These are phyloP conservation scores for Bremia lactucae DNA, from an alignment of 352 stramenopile species.

Conservation along the genomic window DNA sequence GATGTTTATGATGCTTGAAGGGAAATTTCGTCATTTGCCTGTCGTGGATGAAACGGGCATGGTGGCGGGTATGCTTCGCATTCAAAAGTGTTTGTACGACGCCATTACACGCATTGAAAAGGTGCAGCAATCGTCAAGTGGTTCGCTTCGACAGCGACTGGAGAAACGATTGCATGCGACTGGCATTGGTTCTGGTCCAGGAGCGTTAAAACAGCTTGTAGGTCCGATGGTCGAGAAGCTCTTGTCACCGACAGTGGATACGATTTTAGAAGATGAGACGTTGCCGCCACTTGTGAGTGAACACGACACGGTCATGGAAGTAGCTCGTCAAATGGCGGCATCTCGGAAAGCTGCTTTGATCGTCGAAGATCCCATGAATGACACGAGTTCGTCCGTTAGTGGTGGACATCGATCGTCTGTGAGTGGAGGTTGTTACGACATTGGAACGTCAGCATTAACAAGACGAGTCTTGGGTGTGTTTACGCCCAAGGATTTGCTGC, in stretches of 20 bases:
- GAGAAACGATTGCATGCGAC: slow-evolving; percentile 69
- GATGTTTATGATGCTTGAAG: slow-evolving; percentile 87
- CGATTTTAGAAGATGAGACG: slow-evolving; percentile 68
- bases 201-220: slow-evolving; percentile 59
- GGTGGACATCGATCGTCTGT: slow-evolving; percentile 26
- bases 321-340: slow-evolving; percentile 77
- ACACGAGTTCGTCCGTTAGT: slow-evolving; percentile 27
- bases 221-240: slow-evolving; percentile 81
- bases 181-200: slow-evolving; percentile 48
- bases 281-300: slow-evolving; percentile 67
- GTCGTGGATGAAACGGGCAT: slow-evolving; percentile 86
- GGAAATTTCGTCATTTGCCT: slow-evolving; percentile 93
- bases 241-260: slow-evolving; percentile 71
- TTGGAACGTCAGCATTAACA: slow-evolving; percentile 28
- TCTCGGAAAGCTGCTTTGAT: slow-evolving; percentile 74
- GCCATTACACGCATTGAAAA: slow-evolving; percentile 95
- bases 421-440: slow-evolving; percentile 27
- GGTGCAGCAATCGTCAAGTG: slow-evolving; percentile 64
- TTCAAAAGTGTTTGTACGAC: slow-evolving; percentile 98
- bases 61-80: slow-evolving; percentile 94
- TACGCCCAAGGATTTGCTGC: slow-evolving; percentile 96
- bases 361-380: slow-evolving; percentile 52
- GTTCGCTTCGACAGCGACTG: slow-evolving; percentile 55
- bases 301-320: slow-evolving; percentile 76
- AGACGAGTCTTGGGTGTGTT: slow-evolving; percentile 91